phyloP scores from a whole-genome alignment of 495 filamentous ascomycete species.

The Penicillium pulvis region DNA sequence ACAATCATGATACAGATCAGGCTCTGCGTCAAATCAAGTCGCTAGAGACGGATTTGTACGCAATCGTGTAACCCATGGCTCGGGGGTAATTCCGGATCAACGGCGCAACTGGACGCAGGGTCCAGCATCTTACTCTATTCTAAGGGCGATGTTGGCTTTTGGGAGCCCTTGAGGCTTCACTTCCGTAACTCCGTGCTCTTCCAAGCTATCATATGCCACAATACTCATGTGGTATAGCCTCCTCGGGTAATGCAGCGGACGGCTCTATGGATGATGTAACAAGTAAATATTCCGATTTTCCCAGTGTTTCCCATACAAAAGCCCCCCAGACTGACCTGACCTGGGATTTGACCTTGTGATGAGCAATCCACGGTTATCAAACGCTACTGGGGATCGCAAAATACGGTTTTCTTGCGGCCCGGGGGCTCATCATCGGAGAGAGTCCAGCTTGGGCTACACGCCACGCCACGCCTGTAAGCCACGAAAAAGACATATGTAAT shows the following conservation, averaged over 20 bases:
- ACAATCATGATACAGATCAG: neutral
- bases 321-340: neutral
- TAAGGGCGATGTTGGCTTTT: neutral
- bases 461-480: neutral
- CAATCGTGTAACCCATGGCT: neutral
- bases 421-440: no score
- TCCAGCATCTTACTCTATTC: neutral
- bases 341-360: neutral
- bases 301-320: neutral
- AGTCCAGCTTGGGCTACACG: neutral
- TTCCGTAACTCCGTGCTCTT: neutral
- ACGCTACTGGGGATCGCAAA: no score
- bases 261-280: no score
- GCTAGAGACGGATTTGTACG: no score
- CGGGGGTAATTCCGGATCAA: neutral
- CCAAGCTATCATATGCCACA: neutral
- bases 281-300: neutral
- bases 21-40: neutral
- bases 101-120: neutral
- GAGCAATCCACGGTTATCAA: no score
- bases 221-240: no score
- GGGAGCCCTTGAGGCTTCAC: neutral
- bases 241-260: no score
- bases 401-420: no score
- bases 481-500: neutral